Conservation (phyloP, 495 filamentous ascomycete species). For the Filosporella fistucella region DNA sequence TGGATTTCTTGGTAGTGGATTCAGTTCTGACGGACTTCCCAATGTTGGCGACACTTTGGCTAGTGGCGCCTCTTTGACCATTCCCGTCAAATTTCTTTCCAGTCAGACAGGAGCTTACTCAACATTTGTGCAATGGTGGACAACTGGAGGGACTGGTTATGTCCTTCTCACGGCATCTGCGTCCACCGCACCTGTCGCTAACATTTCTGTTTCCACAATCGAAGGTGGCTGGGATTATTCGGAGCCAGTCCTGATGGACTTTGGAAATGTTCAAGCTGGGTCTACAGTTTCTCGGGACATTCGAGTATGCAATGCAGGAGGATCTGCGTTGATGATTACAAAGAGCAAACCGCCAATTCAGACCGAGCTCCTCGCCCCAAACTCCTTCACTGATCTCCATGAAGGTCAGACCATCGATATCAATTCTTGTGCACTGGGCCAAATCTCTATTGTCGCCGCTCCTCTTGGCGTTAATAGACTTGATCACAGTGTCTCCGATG, state of each 20-base stretch:
- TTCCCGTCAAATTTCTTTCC: constrained; percentile 26
- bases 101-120: constrained; percentile 25
- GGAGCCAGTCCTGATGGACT: constrained; percentile 22
- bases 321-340: constrained; percentile 27
- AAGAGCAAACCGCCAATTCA: constrained; percentile 25
- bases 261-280: constrained; percentile 26
- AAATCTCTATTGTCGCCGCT: constrained; percentile 15
- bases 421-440: constrained; percentile 13
- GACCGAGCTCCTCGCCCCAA: constrained; percentile 14
- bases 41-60: constrained; percentile 21
- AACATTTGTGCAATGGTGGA: constrained; percentile 26
- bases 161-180: constrained; percentile 24
- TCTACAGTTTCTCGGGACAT: constrained; percentile 22
- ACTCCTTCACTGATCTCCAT: constrained; percentile 10
- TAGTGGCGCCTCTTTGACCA: constrained; percentile 22
- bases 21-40: constrained; percentile 28
- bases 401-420: constrained; percentile 16
- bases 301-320: constrained; percentile 29
- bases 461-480: constrained; percentile 10
- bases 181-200: constrained; percentile 25
- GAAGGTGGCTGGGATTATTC: constrained; percentile 27
- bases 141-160: constrained; percentile 25
- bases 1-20: constrained; percentile 18
- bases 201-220: constrained; percentile 24
- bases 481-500: constrained; percentile 11